A percentile compares a stretch with the other conserved stretches of the same genome.
phyloP scores from a whole-genome alignment of 1,284 basidiomycete species.

The Boletus semigastroideus region DNA sequence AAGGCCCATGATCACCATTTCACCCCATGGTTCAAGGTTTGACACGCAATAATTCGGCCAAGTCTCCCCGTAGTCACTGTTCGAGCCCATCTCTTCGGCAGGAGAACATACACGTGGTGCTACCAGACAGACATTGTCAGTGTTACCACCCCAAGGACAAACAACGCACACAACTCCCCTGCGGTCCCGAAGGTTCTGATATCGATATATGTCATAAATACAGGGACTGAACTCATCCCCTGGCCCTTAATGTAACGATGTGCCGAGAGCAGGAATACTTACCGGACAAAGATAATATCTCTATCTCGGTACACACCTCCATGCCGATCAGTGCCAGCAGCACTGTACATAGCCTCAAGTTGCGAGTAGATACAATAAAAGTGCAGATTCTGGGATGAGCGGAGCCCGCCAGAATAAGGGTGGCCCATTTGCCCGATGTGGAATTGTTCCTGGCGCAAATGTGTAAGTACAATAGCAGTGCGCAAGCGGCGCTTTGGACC shows the following conservation, averaged over 20 bases:
- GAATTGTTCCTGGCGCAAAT: too few relatives aligned
- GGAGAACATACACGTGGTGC: not conserved
- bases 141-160: not conserved
- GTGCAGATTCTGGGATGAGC: too few relatives aligned
- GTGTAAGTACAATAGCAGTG: too few relatives aligned
- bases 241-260: constrained; percentile 4
- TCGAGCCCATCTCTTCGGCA: not conserved
- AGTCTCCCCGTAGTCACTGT: constrained; percentile 1
- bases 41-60: constrained; percentile 3
- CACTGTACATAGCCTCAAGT: too few relatives aligned
- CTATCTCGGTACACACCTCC: constrained; percentile 3
- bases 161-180: not conserved
- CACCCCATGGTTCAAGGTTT: not conserved
- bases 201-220: not conserved
- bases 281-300: not conserved
- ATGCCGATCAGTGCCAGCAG: not conserved
- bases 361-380: not conserved
- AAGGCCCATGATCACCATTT: too few relatives aligned
- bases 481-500: too few relatives aligned
- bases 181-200: too few relatives aligned
- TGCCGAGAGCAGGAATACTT: not conserved
- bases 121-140: not conserved
- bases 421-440: too few relatives aligned
- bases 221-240: not conserved
- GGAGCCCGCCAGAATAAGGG: too few relatives aligned